These are phyloP conservation scores for Metahyphopichia silvanorum DNA, from an alignment of 805 yeast species.

Conservation along the genomic window DNA sequence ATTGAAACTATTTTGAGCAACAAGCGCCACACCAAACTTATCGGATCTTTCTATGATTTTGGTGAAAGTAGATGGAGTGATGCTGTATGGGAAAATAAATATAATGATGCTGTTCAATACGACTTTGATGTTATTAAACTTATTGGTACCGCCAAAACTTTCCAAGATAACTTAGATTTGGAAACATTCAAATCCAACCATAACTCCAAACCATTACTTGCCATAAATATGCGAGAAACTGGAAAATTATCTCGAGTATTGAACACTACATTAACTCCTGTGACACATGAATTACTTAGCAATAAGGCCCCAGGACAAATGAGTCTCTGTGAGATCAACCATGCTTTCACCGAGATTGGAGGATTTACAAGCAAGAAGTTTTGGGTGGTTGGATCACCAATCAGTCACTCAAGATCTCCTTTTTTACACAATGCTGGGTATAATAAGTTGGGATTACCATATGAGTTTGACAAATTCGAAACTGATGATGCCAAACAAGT, in stretches of 20 bases:
- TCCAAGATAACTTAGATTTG: conserved; percentile 66
- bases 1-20: conserved; percentile 48
- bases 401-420: conserved; percentile 88
- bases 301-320: conserved; percentile 77
- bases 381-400: conserved; percentile 78
- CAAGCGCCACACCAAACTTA: conserved; percentile 63
- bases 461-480: conserved; percentile 64
- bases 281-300: conserved; percentile 69
- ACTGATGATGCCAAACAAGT: conserved; percentile 62
- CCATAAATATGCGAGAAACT: conserved; percentile 71
- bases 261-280: conserved; percentile 77
- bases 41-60: conserved; percentile 82
- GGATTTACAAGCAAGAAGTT: conserved; percentile 56
- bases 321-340: conserved; percentile 62
- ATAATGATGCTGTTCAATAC: conserved; percentile 59
- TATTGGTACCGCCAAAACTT: conserved; percentile 68
- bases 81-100: conserved; percentile 72
- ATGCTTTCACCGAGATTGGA: conserved; percentile 57
- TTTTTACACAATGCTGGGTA: conserved; percentile 79
- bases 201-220: conserved; percentile 63
- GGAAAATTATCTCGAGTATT: conserved; percentile 81
- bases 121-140: conserved; percentile 77
- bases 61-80: conserved; percentile 64
- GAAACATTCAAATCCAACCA: conserved; percentile 67
- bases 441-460: conserved; percentile 71